Conservation (phyloP, 495 filamentous ascomycete species). For the Penicillium canescens region DNA sequence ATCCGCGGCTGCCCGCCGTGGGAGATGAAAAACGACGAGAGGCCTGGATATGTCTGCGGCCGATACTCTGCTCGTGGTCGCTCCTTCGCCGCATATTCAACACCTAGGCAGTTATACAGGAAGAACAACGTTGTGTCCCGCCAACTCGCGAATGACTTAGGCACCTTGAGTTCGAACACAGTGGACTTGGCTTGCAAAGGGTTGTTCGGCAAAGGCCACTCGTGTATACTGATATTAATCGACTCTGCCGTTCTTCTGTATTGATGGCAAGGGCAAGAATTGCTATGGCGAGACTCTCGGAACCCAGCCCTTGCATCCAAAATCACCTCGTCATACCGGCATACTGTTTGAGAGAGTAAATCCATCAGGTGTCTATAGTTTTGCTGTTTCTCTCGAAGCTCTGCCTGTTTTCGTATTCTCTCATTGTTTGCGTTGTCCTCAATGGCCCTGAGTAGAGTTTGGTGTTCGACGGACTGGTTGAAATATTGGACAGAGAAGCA, state of each 20-base stretch:
- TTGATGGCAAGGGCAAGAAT: too few species aligned
- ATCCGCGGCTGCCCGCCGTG: too few species aligned
- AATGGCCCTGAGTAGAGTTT: too few species aligned
- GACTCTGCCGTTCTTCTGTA: too few species aligned
- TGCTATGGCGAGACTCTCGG: too few species aligned
- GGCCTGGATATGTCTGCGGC: slow-evolving; percentile 13
- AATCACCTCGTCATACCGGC: too few species aligned
- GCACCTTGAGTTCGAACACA: slow-evolving; percentile 59
- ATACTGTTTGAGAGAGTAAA: too few species aligned
- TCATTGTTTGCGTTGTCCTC: slow-evolving; percentile 36
- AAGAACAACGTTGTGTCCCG: slow-evolving; percentile 50
- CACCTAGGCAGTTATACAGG: too few species aligned
- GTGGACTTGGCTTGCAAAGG: slow-evolving; percentile 37
- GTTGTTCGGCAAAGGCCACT: slow-evolving; percentile 61
- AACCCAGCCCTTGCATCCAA: too few species aligned
- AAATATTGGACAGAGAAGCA: slow-evolving; percentile 60
- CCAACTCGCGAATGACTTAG: slow-evolving; percentile 50
- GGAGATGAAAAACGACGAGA: slow-evolving; percentile 4
- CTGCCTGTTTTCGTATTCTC: slow-evolving; percentile 38
- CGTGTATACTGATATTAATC: slow-evolving; percentile 53
- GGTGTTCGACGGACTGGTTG: slow-evolving; percentile 43
- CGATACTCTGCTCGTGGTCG: slow-evolving; percentile 15
- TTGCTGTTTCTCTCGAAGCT: too few species aligned
- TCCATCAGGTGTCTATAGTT: too few species aligned
- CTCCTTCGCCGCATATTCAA: slow-evolving; percentile 2